These are phyloP conservation scores for Aaosphaeria pasadenensis DNA, from an alignment of 2,329 filamentous ascomycete genomes.

Conservation along the genomic window DNA sequence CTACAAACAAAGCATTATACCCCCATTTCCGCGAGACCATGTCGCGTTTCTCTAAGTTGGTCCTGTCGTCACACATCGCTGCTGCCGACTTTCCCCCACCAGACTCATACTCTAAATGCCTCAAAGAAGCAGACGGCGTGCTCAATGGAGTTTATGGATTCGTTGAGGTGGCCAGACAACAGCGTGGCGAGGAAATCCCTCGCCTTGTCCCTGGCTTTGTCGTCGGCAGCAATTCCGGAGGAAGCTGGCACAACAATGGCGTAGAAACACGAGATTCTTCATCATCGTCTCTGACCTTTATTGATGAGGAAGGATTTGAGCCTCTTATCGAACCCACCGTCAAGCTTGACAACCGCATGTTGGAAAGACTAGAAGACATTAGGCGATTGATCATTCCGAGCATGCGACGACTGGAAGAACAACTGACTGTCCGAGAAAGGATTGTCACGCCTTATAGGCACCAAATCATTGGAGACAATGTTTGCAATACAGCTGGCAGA, in stretches of 20 bases:
- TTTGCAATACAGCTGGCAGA: conserved; percentile 74
- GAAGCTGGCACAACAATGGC: conserved; percentile 77
- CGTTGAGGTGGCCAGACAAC: conserved; percentile 90
- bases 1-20: conserved; percentile 93
- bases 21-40: conserved; percentile 99
- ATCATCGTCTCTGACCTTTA: conserved; percentile 60
- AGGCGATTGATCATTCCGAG: conserved; percentile 82
- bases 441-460: conserved; percentile 77
- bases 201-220: conserved; percentile 94
- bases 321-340: conserved; percentile 67
- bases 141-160: conserved; percentile 92
- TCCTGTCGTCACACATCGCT: conserved; percentile 96
- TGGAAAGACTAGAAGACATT: conserved; percentile 82
- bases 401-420: conserved; percentile 84
- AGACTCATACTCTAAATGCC: conserved; percentile 90
- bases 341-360: conserved; percentile 69
- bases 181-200: conserved; percentile 88
- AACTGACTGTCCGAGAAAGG: conserved; percentile 73
- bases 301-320: conserved; percentile 84
- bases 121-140: conserved; percentile 96
- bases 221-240: conserved; percentile 76
- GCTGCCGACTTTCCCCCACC: conserved; percentile 93
- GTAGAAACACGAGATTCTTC: conserved; percentile 65
- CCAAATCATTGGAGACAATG: conserved; percentile 73
- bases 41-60: conserved; percentile 99